phyloP scores from a whole-genome alignment of 192 early-diverging fungal species.

The Mortierella alpina region DNA sequence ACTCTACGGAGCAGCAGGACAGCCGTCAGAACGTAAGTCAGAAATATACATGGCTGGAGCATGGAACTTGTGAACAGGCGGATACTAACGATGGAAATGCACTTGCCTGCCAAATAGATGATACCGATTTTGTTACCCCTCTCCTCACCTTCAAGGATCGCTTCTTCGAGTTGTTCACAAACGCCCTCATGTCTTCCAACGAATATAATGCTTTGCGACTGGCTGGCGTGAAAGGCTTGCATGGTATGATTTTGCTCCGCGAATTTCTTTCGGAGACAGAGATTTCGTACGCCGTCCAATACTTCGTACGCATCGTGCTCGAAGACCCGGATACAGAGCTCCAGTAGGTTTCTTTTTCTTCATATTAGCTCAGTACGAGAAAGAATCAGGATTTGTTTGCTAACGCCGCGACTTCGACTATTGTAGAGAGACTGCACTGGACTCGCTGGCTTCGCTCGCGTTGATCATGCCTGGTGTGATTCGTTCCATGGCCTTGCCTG shows the following conservation, averaged over 20 bases:
- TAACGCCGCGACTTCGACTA: not conserved
- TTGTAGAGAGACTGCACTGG: constrained; percentile 60
- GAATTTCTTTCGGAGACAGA: constrained; percentile 70
- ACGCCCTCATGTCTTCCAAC: constrained; percentile 72
- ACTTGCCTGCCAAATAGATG: constrained; percentile 34
- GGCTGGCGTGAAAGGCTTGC: constrained; percentile 77
- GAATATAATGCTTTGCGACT: constrained; percentile 82
- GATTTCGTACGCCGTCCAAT: constrained; percentile 62
- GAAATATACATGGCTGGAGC: not conserved
- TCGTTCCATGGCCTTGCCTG: constrained; percentile 64
- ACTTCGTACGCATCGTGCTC: constrained; percentile 61
- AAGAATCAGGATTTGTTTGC: not conserved
- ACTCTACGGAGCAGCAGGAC: constrained; percentile 69
- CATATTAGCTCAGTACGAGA: not conserved
- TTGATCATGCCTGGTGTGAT: constrained; percentile 56
- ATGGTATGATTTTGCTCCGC: constrained; percentile 68
- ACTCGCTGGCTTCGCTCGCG: constrained; percentile 56
- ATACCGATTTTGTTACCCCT: constrained; percentile 68
- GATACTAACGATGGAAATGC: too few relatives aligned
- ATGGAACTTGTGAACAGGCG: not conserved
- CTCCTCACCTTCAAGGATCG: constrained; percentile 79
- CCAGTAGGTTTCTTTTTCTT: constrained; percentile 30
- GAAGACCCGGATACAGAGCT: constrained; percentile 63
- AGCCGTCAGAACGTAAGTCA: constrained; percentile 43
- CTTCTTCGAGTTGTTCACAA: constrained; percentile 79